Percentiles rank a stretch among this genome's conserved stretches.
These are phyloP conservation scores for Mycena olivaceomarginata DNA, from an alignment of 768 basidiomycete species.

Conservation along the genomic window DNA sequence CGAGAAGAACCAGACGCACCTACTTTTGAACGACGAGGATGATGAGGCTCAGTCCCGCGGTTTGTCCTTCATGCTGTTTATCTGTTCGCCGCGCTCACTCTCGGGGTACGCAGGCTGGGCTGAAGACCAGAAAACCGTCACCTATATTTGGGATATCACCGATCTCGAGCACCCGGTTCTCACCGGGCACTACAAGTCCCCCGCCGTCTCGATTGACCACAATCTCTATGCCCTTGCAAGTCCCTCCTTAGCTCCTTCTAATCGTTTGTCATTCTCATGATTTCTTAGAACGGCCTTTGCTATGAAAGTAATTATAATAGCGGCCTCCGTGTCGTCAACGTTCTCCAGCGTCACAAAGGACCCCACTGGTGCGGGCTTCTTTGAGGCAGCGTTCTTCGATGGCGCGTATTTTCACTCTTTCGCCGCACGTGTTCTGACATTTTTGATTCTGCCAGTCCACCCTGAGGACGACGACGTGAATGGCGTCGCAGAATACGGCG, in stretches of 20 bases:
- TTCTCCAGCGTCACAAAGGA: constrained; percentile 50
- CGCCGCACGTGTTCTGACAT: background rate
- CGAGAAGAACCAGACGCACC: constrained; percentile 48
- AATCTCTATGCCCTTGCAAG: constrained; percentile 47
- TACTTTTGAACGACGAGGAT: constrained; percentile 53
- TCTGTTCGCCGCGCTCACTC: too few species aligned
- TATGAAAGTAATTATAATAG: constrained; percentile 55
- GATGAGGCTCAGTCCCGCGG: constrained; percentile 40
- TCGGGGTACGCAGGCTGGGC: constrained; percentile 38
- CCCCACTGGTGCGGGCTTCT: constrained; percentile 51
- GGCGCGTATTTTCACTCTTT: background rate
- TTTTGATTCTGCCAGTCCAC: constrained; percentile 17
- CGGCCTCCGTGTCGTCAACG: constrained; percentile 53
- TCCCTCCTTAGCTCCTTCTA: too few species aligned
- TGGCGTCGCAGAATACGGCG: constrained; percentile 38
- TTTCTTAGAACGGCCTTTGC: constrained; percentile 40
- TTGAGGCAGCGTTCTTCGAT: constrained; percentile 52
- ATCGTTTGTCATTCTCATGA: too few species aligned
- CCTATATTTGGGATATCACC: constrained; percentile 55
- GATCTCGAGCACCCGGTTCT: constrained; percentile 49
- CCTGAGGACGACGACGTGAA: constrained; percentile 46
- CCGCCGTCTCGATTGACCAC: constrained; percentile 50
- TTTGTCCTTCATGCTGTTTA: too few species aligned
- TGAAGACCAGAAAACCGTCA: constrained; percentile 47
- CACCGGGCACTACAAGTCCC: constrained; percentile 51